Percentiles rank a stretch among this genome's conserved stretches.
phyloP scores from a whole-genome alignment of 2,329 filamentous ascomycete genomes.

The Fusarium nurragi region DNA sequence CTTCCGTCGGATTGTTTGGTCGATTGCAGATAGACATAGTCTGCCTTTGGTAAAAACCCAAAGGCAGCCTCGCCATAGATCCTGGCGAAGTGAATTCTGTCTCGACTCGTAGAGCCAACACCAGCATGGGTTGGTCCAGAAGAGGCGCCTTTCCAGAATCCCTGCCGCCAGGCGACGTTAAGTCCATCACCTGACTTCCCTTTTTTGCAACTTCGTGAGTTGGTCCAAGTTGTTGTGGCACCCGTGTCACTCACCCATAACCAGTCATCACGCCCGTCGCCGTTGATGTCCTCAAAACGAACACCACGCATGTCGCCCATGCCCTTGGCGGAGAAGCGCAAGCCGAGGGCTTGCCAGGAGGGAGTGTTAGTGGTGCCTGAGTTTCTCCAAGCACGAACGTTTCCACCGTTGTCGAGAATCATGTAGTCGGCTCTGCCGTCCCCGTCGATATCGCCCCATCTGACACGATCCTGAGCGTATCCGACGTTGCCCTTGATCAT shows the following conservation, averaged over 20 bases:
- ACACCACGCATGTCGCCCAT: constrained; percentile 38
- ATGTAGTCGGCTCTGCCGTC: constrained; percentile 10
- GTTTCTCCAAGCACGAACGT: constrained; percentile 3
- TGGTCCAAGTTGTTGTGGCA: constrained; percentile 35
- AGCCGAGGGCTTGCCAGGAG: constrained; percentile 47
- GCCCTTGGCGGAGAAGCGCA: constrained; percentile 26
- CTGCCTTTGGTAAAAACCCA: neutral
- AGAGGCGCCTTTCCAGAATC: constrained; percentile 10
- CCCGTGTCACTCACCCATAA: constrained; percentile 37
- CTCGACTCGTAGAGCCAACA: neutral
- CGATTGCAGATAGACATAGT: constrained; percentile 26
- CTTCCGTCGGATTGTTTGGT: neutral
- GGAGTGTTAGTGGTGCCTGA: neutral
- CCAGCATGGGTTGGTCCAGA: constrained; percentile 31
- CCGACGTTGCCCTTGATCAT: constrained; percentile 2
- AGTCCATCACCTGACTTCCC: constrained; percentile 34
- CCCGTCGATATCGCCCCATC: constrained; percentile 10
- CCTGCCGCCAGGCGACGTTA: constrained; percentile 35
- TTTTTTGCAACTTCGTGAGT: constrained; percentile 31
- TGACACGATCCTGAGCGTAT: neutral
- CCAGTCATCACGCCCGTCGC: constrained; percentile 39
- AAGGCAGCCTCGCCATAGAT: constrained; percentile 15
- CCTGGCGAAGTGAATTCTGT: constrained; percentile 22
- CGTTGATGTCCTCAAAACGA: constrained; percentile 39
- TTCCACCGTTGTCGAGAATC: neutral